phyloP scores from a whole-genome alignment of 345 rosid genomes.

The Euphorbia lathyris region DNA sequence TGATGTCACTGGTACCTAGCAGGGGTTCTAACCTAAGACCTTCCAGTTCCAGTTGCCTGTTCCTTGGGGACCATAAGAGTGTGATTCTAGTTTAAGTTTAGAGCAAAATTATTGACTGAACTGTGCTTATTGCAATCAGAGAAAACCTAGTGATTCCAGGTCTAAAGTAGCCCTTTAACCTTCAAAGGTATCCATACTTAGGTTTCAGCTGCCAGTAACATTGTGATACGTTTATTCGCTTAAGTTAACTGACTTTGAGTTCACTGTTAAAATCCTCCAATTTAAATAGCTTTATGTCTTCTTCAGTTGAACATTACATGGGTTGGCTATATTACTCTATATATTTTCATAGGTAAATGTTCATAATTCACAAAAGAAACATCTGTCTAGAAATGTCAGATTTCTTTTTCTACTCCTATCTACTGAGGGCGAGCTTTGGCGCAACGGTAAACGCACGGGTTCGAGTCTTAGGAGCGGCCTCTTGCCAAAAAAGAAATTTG shows the following conservation, averaged over 20 bases:
- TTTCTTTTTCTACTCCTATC: not conserved
- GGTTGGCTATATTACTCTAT: no score
- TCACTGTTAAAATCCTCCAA: not conserved
- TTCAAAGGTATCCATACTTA: not conserved
- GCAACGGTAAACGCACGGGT: no score
- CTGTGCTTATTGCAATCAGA: not conserved
- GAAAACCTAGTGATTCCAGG: not conserved
- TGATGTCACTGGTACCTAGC: constrained; percentile 3
- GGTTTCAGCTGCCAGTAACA: not conserved
- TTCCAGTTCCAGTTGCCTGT: no score
- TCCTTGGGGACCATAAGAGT: no score
- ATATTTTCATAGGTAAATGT: no score
- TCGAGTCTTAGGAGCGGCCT: no score
- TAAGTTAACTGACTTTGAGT: not conserved
- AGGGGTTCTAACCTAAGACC: not conserved
- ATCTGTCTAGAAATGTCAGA: not conserved
- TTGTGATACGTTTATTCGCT: not conserved
- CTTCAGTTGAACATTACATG: not conserved
- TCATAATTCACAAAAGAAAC: not conserved
- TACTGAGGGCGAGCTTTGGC: no score
- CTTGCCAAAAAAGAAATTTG: no score
- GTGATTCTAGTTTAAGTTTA: not conserved
- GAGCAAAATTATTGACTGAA: not conserved
- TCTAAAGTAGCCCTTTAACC: not conserved
- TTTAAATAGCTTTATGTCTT: not conserved